phyloP scores from a whole-genome alignment of 1,284 basidiomycete species.

The Amylostereum chailletii region DNA sequence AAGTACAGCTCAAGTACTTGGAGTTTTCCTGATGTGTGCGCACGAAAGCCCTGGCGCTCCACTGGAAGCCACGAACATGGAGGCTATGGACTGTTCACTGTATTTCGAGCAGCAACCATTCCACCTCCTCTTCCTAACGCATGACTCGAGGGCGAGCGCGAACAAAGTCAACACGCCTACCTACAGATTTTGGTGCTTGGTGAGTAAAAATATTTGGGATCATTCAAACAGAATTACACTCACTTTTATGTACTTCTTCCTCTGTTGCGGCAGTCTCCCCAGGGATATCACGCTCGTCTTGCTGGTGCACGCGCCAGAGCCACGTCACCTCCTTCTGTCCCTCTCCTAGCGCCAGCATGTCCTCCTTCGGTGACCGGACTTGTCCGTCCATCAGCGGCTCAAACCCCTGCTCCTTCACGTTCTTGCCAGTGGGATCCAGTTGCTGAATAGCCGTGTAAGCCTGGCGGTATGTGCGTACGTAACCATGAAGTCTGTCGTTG shows the following conservation, averaged over 20 bases:
- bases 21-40: too few species aligned
- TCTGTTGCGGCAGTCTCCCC: not conserved
- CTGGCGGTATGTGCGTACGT: not conserved
- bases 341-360: not conserved
- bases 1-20: too few species aligned
- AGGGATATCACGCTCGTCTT: not conserved
- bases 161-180: not conserved
- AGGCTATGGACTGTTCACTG: too few species aligned
- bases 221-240: too few species aligned
- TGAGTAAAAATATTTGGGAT: too few species aligned
- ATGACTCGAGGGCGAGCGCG: not conserved
- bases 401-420: not conserved
- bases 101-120: not conserved
- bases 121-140: not conserved
- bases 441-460: not conserved
- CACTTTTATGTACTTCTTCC: constrained; percentile 2
- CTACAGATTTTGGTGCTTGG: not conserved
- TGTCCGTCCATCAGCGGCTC: not conserved
- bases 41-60: too few species aligned
- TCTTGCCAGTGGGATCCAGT: not conserved
- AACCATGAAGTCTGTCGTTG: not conserved
- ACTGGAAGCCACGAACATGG: too few species aligned
- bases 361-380: not conserved
- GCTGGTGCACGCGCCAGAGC: not conserved
- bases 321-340: not conserved